Conservation (phyloP, 441 rosid genomes). For the Pelargonium cotyledonis region DNA sequence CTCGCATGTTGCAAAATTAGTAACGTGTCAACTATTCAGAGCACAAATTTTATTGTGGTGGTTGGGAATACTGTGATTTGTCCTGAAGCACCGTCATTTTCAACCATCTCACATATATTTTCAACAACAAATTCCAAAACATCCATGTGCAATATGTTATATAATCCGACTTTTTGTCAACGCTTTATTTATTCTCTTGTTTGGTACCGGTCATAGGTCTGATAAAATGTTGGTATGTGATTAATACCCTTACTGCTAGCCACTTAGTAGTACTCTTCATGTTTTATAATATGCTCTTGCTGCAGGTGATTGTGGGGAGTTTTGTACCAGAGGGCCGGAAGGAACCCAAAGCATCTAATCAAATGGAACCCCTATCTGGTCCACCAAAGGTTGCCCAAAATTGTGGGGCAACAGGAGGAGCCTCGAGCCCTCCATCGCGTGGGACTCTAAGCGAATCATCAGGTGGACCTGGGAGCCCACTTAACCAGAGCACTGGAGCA, state of each 20-base stretch:
- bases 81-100: too few species aligned
- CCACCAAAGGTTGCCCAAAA: slow-evolving; percentile 9
- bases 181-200: background rate
- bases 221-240: background rate
- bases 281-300: background rate
- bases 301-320: slow-evolving; percentile 26
- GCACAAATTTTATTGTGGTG: background rate
- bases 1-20: background rate
- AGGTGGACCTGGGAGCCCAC: slow-evolving; percentile 23
- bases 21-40: too few species aligned
- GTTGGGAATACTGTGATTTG: background rate
- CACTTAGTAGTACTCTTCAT: too few species aligned
- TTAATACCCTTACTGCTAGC: too few species aligned
- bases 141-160: too few species aligned
- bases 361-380: slow-evolving; percentile 16
- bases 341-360: slow-evolving; percentile 14
- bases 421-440: slow-evolving; percentile 20
- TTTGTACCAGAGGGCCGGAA: slow-evolving; percentile 20
- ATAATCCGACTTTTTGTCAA: background rate
- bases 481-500: slow-evolving; percentile 7
- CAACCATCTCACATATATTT: background rate
- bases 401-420: slow-evolving; percentile 17
- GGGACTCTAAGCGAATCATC: slow-evolving; percentile 3
- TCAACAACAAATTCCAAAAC: too few species aligned
- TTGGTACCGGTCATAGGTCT: background rate